Percentiles rank a stretch among this genome's conserved stretches.
These are phyloP conservation scores for Graphilbum ipis-grandicollis DNA, from an alignment of 2,329 filamentous ascomycete species.

Conservation along the genomic window DNA sequence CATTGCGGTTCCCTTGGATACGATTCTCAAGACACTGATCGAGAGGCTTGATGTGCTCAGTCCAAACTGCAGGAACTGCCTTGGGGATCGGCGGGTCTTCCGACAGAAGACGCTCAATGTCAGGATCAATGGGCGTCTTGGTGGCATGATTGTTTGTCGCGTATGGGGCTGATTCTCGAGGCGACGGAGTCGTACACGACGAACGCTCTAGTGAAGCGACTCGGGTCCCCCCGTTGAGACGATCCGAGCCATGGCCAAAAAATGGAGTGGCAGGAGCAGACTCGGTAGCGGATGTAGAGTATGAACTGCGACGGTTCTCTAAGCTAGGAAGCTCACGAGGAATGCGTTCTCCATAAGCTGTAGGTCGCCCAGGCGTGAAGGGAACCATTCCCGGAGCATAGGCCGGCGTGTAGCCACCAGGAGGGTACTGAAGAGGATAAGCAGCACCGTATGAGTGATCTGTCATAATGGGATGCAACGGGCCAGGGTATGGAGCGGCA, in stretches of 20 bases:
- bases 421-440: constrained; percentile 10
- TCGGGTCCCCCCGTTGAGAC: constrained; percentile 37
- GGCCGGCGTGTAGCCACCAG: constrained; percentile 5
- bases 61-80: constrained; percentile 80
- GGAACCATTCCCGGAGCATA: constrained; percentile 21
- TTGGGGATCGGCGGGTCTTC: constrained; percentile 71
- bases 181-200: constrained; percentile 49
- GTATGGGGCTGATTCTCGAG: constrained; percentile 32
- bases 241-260: constrained; percentile 38
- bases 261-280: constrained; percentile 49
- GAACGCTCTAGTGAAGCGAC: constrained; percentile 43
- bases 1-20: constrained; percentile 81
- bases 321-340: constrained; percentile 40
- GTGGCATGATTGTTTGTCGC: constrained; percentile 16
- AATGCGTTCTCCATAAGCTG: constrained; percentile 25
- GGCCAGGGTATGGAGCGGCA: constrained; percentile 9
- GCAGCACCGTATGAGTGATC: constrained; percentile 12
- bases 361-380: constrained; percentile 33
- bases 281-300: constrained; percentile 42
- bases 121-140: constrained; percentile 27
- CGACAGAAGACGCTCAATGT: constrained; percentile 47
- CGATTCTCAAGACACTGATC: constrained; percentile 92
- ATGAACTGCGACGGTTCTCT: constrained; percentile 49
- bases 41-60: constrained; percentile 73
- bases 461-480: constrained; percentile 12